Base-by-base conservation (phyloP, 2,329 filamentous ascomycete genomes). In the Sporothrix luriei region DNA sequence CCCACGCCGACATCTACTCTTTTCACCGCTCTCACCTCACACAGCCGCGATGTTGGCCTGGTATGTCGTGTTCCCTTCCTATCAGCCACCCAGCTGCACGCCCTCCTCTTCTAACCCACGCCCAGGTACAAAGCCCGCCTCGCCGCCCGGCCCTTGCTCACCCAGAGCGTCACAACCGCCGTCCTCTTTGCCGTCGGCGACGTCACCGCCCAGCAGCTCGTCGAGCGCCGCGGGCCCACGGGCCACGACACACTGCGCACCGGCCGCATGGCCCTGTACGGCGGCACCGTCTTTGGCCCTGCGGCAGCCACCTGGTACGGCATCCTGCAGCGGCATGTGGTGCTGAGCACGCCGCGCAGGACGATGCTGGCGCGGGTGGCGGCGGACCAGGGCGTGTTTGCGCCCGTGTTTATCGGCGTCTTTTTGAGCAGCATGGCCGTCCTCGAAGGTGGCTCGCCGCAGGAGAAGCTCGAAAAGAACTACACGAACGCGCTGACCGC, bases 161-260 rank as follows among this genome's bases (percentile, higher is more conserved):
- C 94, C 13, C 93, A 97, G 84, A 92, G 90, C 78, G 82, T 97
- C 75, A 97, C 93, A 69, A 97, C 94, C 51, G 91, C 92, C 64
- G 86, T 98, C 71, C 89, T 99, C 73, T 99, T 98, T 79, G 94
- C 91, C 70, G 92, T 93, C 16, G 95, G 95, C 76, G 95, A 99
- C 82, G 84, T 91, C 71, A 89, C 96, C 74, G 93, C 95, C 49
- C 95, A 99, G 81, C 94, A 98, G 81, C 84, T 88, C 48, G 91
- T 99, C 71, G 94, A 98, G 82, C 90, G 88, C 79, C 89, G 86
- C 76, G 94, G 93, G n/a, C 26, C 16, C 26, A 11, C 4, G 10
- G 43, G 38, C 52, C 94, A 99, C 79, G 90, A 94, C 76, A 75
- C 88, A 49, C 81, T 82, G 38, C 87, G 92, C 68, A 94, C 91